Conservation (phyloP, 352 stramenopile species). For the Phytophthora parvispora region DNA sequence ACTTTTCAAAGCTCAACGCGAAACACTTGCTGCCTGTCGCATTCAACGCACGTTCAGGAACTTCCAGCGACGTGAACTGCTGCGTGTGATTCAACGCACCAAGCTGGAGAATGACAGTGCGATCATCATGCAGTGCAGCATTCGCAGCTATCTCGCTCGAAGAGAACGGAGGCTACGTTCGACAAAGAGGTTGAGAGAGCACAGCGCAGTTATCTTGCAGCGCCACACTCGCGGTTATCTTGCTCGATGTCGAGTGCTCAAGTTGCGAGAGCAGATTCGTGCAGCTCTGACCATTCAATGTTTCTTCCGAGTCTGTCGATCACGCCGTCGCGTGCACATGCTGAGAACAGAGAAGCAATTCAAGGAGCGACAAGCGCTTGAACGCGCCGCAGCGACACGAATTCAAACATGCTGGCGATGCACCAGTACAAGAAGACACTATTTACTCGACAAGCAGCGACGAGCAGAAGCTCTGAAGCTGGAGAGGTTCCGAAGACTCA, state of each 20-base stretch:
- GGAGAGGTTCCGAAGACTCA: conserved; percentile 47
- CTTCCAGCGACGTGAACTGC: conserved; percentile 65
- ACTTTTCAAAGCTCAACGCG: conserved; percentile 74
- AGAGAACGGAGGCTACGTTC: conserved; percentile 48
- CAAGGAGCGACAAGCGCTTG: conserved; percentile 25
- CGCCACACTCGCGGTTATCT: conserved; percentile 60
- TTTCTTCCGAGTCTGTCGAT: conserved; percentile 49
- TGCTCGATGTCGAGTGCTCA: conserved; percentile 38
- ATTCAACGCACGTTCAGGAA: conserved; percentile 82
- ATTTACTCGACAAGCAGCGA: conserved; percentile 37
- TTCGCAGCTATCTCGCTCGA: conserved; percentile 61
- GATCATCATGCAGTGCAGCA: conserved; percentile 62
- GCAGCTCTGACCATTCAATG: conserved; percentile 73
- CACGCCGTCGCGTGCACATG: conserved; percentile 46
- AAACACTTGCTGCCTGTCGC: conserved; percentile 58
- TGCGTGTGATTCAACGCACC: conserved; percentile 70
- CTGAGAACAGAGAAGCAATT: conserved; percentile 51
- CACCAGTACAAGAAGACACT: conserved; percentile 34
- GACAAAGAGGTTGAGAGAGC: conserved; percentile 9
- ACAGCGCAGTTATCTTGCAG: conserved; percentile 59
- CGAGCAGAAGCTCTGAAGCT: conserved; percentile 45
- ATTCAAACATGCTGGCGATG: conserved; percentile 71
- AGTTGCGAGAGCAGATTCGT: conserved; percentile 33
- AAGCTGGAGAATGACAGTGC: conserved; percentile 71
- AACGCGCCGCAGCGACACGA: conserved; percentile 44